Conservation (phyloP, 1,139 yeast genomes). For the Saccharomyces pastorianus region DNA sequence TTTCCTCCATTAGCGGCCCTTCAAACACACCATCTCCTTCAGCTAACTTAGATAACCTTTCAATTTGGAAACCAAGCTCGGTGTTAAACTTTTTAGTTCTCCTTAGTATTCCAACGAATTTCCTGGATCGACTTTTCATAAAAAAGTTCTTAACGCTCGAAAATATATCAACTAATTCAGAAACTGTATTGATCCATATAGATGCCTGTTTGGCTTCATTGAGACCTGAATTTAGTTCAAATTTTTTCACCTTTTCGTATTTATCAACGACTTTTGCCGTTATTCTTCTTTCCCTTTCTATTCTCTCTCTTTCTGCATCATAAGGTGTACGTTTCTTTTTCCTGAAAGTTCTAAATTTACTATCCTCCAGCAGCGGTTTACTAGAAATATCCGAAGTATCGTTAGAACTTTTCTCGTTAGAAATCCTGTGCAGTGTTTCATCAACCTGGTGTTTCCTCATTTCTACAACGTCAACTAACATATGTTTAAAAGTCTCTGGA, state of each 20-base stretch:
- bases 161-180: conserved; percentile 76
- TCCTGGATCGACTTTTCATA: conserved; percentile 62
- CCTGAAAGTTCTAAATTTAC: conserved; percentile 26
- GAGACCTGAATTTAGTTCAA: conserved; percentile 45
- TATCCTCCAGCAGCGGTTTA: conserved; percentile 34
- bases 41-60: conserved; percentile 55
- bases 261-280: conserved; percentile 56
- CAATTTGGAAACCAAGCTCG: conserved; percentile 64
- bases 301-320: conserved; percentile 50
- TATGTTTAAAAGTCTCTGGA: conserved; percentile 48
- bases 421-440: conserved; percentile 10
- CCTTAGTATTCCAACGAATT: conserved; percentile 59
- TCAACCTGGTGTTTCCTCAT: conserved; percentile 32
- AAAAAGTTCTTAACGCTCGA: conserved; percentile 69
- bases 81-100: conserved; percentile 53
- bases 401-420: conserved; percentile 10
- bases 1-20: conserved; percentile 33
- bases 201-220: conserved; percentile 57
- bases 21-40: conserved; percentile 46
- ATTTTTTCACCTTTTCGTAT: conserved; percentile 51
- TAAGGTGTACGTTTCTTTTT: conserved; percentile 31
- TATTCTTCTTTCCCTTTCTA: conserved; percentile 51
- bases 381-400: conserved; percentile 14
- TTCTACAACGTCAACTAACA: conserved; percentile 47
- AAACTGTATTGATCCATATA: conserved; percentile 80